These are phyloP conservation scores for Hylodesmum podocarpum DNA, from an alignment of 306 rosid genomes.

Conservation along the genomic window DNA sequence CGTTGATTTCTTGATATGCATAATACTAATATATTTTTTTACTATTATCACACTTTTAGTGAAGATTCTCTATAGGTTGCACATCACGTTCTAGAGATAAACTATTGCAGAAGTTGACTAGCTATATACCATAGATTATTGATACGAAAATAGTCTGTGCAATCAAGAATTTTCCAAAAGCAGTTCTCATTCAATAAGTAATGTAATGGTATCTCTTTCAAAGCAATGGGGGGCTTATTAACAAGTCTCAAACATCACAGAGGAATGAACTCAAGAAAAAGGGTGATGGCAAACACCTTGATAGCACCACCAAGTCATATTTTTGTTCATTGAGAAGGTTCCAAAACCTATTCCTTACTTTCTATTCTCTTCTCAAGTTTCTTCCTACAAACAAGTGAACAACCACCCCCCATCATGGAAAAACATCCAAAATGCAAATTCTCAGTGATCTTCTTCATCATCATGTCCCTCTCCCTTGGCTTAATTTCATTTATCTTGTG, in stretches of 20 bases:
- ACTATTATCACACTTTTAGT: not conserved
- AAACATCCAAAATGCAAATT: conserved; percentile 33
- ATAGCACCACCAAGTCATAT: not conserved
- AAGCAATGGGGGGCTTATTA: conserved; percentile 41
- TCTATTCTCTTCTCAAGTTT: not conserved
- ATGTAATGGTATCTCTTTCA: conserved; percentile 41
- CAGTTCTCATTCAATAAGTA: conserved; percentile 8
- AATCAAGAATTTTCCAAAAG: conserved; percentile 22
- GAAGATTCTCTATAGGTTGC: not conserved
- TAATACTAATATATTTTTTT: not conserved
- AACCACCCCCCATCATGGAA: conserved; percentile 45
- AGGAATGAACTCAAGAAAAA: conserved; percentile 3
- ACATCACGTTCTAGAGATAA: not conserved
- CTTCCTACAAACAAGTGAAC: conserved; percentile 18
- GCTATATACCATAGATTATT: not conserved
- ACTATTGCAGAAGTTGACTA: conserved; percentile 31
- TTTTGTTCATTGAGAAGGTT: conserved; percentile 40
- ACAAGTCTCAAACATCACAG: conserved; percentile 31
- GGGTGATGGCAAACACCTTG: not conserved
- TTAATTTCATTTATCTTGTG: conserved; percentile 55
- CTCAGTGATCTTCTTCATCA: conserved; percentile 23
- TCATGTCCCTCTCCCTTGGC: conserved; percentile 53
- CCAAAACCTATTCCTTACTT: conserved; percentile 27
- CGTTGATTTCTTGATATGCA: not conserved
- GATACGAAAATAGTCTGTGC: not conserved